Evolutionary conservation across 2,329 filamentous ascomycete genomes (phyloP), one percentile per base, ranked within the genome.

Genomic region (Tetracladium maxilliforme): DNA sequence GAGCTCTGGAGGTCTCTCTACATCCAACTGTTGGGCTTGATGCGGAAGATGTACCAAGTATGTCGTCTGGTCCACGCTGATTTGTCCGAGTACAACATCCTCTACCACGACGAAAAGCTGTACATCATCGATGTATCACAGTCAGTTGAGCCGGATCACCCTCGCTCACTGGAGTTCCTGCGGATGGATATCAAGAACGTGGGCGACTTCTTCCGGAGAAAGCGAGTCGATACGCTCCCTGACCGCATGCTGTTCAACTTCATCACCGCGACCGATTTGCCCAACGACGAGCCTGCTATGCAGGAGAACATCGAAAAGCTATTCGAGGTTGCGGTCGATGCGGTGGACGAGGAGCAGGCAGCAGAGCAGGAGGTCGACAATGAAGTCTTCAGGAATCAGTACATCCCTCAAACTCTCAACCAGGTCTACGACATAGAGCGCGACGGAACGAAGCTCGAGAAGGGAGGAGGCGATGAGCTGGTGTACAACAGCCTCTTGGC

Each of bases 161-260:
- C 90, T 0, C 70, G 82, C 30, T 87, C 81, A 3, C 63, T 92
- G 16, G 87, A 95, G 47, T 98, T 98, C 45, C 52, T 98, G 40
- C 75, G 90, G 17, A 95, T 94, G 86, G 90, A 98, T 45, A 84
- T 98, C 52, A 95, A 94, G 62, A 98, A 98, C 44, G 72, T 92
- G 2, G 78, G 73, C 13, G 83, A 92, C 48, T 98, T 92, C 54
- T 98, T 95, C 68, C 64, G 73, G 16, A 68, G 80, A 12, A 77
- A 93, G 47, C 78, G 77, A 20, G 83, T 95, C 3, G 73, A 92
- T 32, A 77, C 71, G 0, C 61, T 98, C 4, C 56, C 74, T 2
- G 87, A 95, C 48, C 70, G 78, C 16, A 58, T 65, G n/a, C 61
- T 84, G 8, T 98, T 92, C 52, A 68, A 75, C 37, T 95, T 93